Evolutionary conservation across 139 green algal species (phyloP).

Genomic region (Chlorella sp.): DNA sequence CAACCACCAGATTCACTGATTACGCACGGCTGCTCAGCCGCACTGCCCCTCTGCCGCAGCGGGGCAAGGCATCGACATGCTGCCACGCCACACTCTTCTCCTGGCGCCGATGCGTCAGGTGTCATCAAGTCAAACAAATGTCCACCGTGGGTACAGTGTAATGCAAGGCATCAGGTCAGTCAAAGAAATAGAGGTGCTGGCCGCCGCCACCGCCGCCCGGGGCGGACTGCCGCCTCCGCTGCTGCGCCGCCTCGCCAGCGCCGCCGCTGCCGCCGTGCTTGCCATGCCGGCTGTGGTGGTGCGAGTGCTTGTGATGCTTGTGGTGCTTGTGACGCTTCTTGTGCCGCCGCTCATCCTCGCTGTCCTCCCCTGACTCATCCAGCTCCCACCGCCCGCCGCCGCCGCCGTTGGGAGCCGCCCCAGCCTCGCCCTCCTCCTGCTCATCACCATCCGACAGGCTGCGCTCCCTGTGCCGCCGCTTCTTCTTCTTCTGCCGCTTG

Average conservation of each 20-base stretch:
- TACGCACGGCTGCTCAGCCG: too few relatives aligned
- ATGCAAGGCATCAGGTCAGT: neutral
- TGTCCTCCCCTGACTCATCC: neutral
- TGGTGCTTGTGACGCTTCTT: slow-evolving; percentile 21
- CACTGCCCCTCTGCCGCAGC: too few relatives aligned
- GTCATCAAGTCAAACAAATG: too few relatives aligned
- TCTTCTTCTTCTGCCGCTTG: neutral
- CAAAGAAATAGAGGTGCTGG: slow-evolving; percentile 16
- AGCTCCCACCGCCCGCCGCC: neutral
- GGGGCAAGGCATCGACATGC: too few relatives aligned
- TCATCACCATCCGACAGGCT: slow-evolving; percentile 19
- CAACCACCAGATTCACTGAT: too few relatives aligned
- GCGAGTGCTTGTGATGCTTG: neutral
- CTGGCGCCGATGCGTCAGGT: too few relatives aligned
- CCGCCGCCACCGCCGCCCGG: neutral
- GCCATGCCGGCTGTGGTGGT: neutral
- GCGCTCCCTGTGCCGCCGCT: slow-evolving; percentile 34
- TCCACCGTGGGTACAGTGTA: too few relatives aligned
- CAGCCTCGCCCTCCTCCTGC: neutral
- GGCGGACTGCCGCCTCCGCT: neutral
- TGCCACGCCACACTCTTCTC: too few relatives aligned
- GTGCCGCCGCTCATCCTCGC: neutral
- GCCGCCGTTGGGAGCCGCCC: neutral
- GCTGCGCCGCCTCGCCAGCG: neutral
- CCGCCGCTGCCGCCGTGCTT: neutral